Base-by-base conservation (phyloP, 768 basidiomycete genomes). In the Cyathus striatus region DNA sequence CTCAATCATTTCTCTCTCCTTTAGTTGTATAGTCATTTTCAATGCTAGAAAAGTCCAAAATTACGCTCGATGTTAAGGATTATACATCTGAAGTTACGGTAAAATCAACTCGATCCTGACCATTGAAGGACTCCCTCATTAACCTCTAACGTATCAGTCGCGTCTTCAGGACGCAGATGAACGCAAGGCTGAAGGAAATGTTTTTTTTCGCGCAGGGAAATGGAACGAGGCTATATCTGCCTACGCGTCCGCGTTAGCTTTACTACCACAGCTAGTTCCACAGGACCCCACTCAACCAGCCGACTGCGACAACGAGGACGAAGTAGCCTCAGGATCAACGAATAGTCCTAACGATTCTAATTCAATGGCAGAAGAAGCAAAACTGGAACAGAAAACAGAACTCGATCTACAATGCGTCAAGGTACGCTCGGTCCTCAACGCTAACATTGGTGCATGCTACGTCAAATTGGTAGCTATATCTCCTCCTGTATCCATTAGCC, bases 401-500 rank as follows among this genome's bases (percentile, higher is more conserved):
- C 45, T 74, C n/a, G 70, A 79, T 26, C 32, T 50, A 26, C 68
- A 79, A 40, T 76, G 70, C 49, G 64, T 69, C 10, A 81, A 80
- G 53, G 69, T 75, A 20, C 75, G 89, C 41, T 81, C 90, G 23
- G 70, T 89, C 13, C 58, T 94, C 50, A 77, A 87, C 57, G 83
- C 86, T n/a, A 97, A 97, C 57, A 81, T 95, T 27, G 92, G 76
- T 0, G 93, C 92, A 40, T 94, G 91, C 53, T 70, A 82, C 57
- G 72, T 88, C 4, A 89, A 90, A 54, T 61, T 89, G 61, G 91
- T 89, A 53, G 56, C 82, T 53, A 6, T 34, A n/a, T 2, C 35
- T 9, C 35, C 32, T 23, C 25, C 30, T 20, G 42, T 43, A 44
- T 23, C 30, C 44, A 13, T 42, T 36, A n/a, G n/a, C n/a, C n/a